Conservation (phyloP, 2,329 filamentous ascomycete species). For the Hypoxylon sp. region DNA sequence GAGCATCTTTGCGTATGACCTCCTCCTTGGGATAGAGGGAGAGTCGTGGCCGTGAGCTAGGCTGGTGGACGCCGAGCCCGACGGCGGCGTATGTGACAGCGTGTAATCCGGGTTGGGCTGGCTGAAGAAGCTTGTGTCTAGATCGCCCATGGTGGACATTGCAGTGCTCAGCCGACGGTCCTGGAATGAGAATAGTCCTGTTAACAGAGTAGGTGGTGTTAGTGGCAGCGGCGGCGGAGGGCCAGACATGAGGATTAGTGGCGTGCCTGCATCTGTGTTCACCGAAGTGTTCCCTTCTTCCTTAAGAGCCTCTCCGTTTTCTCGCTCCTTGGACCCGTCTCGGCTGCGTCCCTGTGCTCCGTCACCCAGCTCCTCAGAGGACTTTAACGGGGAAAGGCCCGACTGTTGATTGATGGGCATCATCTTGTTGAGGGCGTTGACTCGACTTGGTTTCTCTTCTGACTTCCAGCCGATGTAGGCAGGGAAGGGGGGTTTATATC, state of each 20-base stretch:
- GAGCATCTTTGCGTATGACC: constrained; percentile 54
- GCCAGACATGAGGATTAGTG: constrained; percentile 47
- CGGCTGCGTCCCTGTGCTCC: constrained; percentile 10
- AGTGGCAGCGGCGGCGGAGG: constrained; percentile 58
- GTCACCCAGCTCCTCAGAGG: constrained; percentile 14
- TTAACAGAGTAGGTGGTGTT: constrained; percentile 56
- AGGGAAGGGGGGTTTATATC: constrained; percentile 32
- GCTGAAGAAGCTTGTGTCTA: constrained; percentile 54
- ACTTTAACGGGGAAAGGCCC: constrained; percentile 20
- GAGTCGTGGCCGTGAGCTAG: constrained; percentile 36
- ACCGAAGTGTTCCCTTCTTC: constrained; percentile 22
- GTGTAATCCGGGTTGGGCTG: constrained; percentile 61
- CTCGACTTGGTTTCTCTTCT: constrained; percentile 46
- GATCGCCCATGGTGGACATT: constrained; percentile 45
- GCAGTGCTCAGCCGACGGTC: constrained; percentile 48
- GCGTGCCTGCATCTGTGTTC: constrained; percentile 41
- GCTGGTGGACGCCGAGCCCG: constrained; percentile 35
- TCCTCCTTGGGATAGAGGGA: constrained; percentile 49
- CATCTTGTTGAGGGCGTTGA: constrained; percentile 37
- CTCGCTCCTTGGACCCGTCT: constrained; percentile 25
- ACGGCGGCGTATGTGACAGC: constrained; percentile 47
- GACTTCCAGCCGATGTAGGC: constrained; percentile 24
- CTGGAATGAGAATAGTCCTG: constrained; percentile 54
- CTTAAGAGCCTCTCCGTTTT: constrained; percentile 13
- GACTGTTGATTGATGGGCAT: constrained; percentile 42